Evolutionary conservation across 768 basidiomycete species (phyloP), one percentile per base, ranked within the genome.

Genomic region (Clitopilus passeckerianus): DNA sequence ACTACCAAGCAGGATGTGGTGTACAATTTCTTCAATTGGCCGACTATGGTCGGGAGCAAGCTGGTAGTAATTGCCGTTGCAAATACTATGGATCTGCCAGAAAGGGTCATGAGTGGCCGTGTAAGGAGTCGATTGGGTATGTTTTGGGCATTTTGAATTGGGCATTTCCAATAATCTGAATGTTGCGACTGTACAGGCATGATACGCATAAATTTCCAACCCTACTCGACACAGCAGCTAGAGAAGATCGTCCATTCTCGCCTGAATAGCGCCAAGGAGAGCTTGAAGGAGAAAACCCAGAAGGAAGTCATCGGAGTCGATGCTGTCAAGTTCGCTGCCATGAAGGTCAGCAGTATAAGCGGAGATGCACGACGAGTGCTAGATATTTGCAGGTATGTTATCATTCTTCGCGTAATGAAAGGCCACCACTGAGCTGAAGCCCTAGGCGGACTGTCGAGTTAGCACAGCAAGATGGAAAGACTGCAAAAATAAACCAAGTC

Each of bases 21-120:
- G 20, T 99, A 99, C 74, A 98, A 98, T 68, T 98, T 99, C 74
- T 98, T 98, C 81, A 98, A 99, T 70, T 99, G 97, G 96, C 97
- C 97, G 1, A 96, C 95, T 3, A 77, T 97, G 55, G 80, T 83
- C 0, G 87, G 86, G 18, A 95, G 93, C 59, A 92, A 91, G 70
- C 82, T 99, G 5, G 87, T 98, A 56, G 97, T 99, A 1, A 84
- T 99, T 55, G 96, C 97, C 0, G 95, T 99, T 0, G 97, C 97
- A 6, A 99, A 98, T 69, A 95, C 96, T 30, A 96, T 97, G 91
- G 96, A 98, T 68, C 80, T 98, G 57, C 97, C 97, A 0, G 96
- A 98, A 72, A 81, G 96, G 50, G 91, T 90, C 10, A 90, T 99
- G 86, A 89, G 82, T 2, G 94, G 94, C 0, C 87, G 96, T 58